These are phyloP conservation scores for Pythium brassicae DNA, from an alignment of 352 stramenopile species.

Conservation along the genomic window DNA sequence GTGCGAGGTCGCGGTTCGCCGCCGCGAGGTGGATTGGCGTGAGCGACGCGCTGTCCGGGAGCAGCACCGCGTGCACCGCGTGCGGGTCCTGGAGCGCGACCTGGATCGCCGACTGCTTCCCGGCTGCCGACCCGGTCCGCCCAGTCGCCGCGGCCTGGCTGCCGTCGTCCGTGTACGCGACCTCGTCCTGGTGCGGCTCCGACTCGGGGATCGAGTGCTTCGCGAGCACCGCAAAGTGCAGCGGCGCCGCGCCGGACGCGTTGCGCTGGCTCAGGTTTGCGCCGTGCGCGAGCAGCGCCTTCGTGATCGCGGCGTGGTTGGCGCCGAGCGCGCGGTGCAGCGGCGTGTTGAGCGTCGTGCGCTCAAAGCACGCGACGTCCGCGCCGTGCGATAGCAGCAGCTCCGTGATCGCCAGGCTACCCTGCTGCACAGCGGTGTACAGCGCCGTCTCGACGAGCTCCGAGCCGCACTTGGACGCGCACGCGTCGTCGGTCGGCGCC, in stretches of 20 bases:
- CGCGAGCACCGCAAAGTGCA: slow-evolving; percentile 43
- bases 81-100: slow-evolving; percentile 45
- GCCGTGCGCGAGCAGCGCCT: slow-evolving; percentile 36
- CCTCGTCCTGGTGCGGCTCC: slow-evolving; percentile 49
- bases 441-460: slow-evolving; percentile 42
- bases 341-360: slow-evolving; percentile 32
- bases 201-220: slow-evolving; percentile 42
- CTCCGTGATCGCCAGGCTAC: slow-evolving; percentile 23
- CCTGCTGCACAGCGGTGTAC: slow-evolving; percentile 33
- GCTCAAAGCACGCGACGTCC: slow-evolving; percentile 34
- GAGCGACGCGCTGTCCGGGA: slow-evolving; percentile 34
- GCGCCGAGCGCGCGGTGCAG: slow-evolving; percentile 40
- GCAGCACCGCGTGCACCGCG: slow-evolving; percentile 37
- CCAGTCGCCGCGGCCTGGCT: too few species aligned
- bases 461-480: slow-evolving; percentile 28
- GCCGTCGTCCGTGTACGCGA: slow-evolving; percentile 36
- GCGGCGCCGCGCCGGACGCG: slow-evolving; percentile 25
- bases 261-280: slow-evolving; percentile 43
- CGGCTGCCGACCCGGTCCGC: neutral
- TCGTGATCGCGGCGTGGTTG: slow-evolving; percentile 38
- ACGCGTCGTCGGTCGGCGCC: slow-evolving; percentile 14
- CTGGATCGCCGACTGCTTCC: slow-evolving; percentile 37
- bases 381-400: slow-evolving; percentile 42
- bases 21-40: slow-evolving; percentile 62
- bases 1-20: slow-evolving; percentile 51